Conservation (phyloP, 2,329 filamentous ascomycete genomes). For the Sporothrix humicola region DNA sequence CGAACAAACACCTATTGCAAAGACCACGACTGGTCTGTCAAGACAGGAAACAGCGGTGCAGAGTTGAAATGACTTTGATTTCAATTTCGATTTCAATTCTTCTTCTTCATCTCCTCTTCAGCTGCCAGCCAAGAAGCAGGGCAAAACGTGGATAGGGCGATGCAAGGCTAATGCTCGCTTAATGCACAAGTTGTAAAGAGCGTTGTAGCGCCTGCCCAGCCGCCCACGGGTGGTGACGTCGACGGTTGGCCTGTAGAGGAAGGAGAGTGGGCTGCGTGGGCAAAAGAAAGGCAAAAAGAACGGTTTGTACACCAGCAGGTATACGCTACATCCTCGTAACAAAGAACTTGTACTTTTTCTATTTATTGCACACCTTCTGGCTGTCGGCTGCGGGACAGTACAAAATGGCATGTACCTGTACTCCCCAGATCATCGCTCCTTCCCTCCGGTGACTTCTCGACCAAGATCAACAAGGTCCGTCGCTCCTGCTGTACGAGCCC, state of each 20-base stretch:
- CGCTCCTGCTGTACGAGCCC: slow-evolving; percentile 15
- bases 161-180: slow-evolving; percentile 17
- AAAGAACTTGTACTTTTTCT: slow-evolving; percentile 1
- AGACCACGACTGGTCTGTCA: slow-evolving; percentile 10
- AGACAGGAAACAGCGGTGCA: background rate
- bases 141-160: background rate
- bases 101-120: no score
- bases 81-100: background rate
- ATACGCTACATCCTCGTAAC: background rate
- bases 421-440: background rate
- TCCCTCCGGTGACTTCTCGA: background rate
- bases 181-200: background rate
- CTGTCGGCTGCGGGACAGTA: background rate
- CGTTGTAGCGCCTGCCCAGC: background rate
- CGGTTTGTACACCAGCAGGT: background rate
- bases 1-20: background rate
- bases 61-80: background rate
- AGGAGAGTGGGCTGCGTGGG: background rate
- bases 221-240: slow-evolving; percentile 21
- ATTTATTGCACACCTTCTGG: no score
- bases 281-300: background rate
- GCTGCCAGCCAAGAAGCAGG: background rate
- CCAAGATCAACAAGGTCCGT: slow-evolving; percentile 6
- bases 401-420: background rate
- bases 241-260: background rate